Evolutionary conservation across 225 moss, liverwort and hornwort genomes (phyloP), one percentile per base, ranked within the genome.

Genomic region (Asterella californica): DNA sequence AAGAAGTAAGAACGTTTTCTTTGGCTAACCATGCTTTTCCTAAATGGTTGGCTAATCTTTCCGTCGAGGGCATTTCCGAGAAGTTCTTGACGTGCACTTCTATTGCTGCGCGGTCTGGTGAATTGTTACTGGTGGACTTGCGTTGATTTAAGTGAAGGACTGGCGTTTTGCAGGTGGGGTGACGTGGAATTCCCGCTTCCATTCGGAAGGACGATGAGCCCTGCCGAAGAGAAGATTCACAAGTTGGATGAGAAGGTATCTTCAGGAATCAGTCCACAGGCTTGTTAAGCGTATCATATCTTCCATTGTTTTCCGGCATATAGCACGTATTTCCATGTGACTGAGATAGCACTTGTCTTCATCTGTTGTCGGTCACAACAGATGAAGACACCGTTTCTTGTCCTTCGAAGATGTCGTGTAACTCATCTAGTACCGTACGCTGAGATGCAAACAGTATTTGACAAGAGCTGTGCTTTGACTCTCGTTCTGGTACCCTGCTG

Each of bases 181-280:
- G 45, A 90, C 83, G 81, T 94, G 46, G 93, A 96, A 71, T 96
- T 96, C 79, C 96, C 96, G 46, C 84, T 93, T 80, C 96, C 96
- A 45, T 96, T 96, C 59, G 96, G 96, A 84, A 88, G 96, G 75
- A 96, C 93, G 60, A 93, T 96, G 96, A 89, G 87, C 67, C 69
- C 93, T 27, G 92, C 96, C 15, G 96, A 96, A 81, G 90, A 93
- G 76, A 90, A 85, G 62, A 93, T 96, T 69, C 96, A 94, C 67
- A 65, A 84, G 71, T 86, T 96, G 89, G 96, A 96, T 84, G 96
- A 96, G 82, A 96, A 96, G 96, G 96, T 94, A 79, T 45, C 14
- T 77, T 53, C 46, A 14, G 15, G 34, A 11, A 21, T 79, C 36
- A n/a, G 5, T 67, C 30, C 15, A 22, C 7, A 32, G 64, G 27